These are phyloP conservation scores for Allium sativum DNA, from an alignment of 106 monocot species.

Conservation along the genomic window DNA sequence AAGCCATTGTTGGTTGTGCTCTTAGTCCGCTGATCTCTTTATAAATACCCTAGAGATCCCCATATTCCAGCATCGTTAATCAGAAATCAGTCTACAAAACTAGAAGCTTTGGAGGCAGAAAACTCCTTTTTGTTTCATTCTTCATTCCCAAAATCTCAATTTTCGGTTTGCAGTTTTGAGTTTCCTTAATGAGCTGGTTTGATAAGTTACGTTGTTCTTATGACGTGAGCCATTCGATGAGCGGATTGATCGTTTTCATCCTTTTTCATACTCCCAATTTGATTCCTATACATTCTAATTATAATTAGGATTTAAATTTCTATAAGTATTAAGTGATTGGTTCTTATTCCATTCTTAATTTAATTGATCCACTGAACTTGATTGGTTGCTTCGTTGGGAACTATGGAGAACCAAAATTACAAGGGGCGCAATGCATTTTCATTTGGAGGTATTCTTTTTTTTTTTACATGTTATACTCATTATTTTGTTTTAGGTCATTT, in stretches of 20 bases:
- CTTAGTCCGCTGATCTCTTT: neutral
- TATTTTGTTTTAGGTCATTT: neutral
- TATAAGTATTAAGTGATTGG: constrained; percentile 17
- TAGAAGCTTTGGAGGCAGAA: neutral
- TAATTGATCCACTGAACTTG: neutral
- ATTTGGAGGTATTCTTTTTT: constrained; percentile 8
- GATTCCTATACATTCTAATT: constrained; percentile 82
- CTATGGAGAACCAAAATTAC: constrained; percentile 47
- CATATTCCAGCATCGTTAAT: neutral
- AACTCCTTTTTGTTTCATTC: neutral
- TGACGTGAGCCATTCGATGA: constrained; percentile 62
- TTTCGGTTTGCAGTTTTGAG: constrained; percentile 43
- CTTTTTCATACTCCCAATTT: constrained; percentile 41
- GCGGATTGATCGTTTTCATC: constrained; percentile 83
- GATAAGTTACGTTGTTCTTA: constrained; percentile 67
- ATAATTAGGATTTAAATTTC: constrained; percentile 4
- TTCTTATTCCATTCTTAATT: neutral
- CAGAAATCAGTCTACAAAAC: neutral
- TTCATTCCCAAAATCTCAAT: neutral
- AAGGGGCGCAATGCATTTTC: constrained; percentile 22
- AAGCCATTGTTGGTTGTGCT: no score
- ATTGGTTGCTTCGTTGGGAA: neutral
- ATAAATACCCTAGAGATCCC: neutral
- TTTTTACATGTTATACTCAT: neutral
- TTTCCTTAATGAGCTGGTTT: constrained; percentile 78